Evolutionary conservation across 2,329 filamentous ascomycete species (phyloP).

Genomic region (Trichoderma citrinoviride): DNA sequence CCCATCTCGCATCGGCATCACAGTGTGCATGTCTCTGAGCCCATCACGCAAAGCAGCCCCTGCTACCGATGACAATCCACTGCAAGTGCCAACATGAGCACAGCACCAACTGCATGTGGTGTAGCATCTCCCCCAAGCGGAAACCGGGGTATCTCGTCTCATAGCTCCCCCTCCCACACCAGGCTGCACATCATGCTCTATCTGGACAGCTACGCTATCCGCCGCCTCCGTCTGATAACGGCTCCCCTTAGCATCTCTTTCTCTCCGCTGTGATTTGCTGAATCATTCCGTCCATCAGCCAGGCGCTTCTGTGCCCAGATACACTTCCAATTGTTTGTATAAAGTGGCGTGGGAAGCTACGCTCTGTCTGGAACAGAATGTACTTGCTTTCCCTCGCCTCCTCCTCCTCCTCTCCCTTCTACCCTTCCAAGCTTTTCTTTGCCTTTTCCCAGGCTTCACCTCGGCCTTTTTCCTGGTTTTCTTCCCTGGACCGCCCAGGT

Average conservation of each 20-base stretch:
- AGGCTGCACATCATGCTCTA: background rate
- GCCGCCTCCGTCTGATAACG: conserved; percentile 13
- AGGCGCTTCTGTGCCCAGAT: background rate
- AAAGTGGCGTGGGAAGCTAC: conserved; percentile 13
- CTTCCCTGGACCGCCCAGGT: background rate
- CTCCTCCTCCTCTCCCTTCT: conserved; percentile 10
- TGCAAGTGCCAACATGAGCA: background rate
- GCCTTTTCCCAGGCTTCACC: conserved; percentile 26
- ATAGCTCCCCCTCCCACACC: conserved; percentile 12
- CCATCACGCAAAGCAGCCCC: background rate
- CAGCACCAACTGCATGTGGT: background rate
- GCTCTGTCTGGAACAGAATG: background rate
- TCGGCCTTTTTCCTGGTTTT: conserved; percentile 20
- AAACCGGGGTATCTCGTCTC: conserved; percentile 12
- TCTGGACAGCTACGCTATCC: background rate
- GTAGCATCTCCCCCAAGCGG: background rate
- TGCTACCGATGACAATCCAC: background rate
- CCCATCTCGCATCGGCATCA: conserved; percentile 3
- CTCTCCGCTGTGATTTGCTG: background rate
- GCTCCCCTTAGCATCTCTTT: background rate
- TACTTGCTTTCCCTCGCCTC: background rate
- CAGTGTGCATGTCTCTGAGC: conserved; percentile 8
- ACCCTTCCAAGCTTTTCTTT: conserved; percentile 25
- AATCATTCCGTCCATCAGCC: background rate
- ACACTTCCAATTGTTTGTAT: background rate